A percentile compares a stretch with the other conserved stretches of the same genome.
Conservation (phyloP, 2,329 filamentous ascomycete genomes). For the Phoma herbarum region DNA sequence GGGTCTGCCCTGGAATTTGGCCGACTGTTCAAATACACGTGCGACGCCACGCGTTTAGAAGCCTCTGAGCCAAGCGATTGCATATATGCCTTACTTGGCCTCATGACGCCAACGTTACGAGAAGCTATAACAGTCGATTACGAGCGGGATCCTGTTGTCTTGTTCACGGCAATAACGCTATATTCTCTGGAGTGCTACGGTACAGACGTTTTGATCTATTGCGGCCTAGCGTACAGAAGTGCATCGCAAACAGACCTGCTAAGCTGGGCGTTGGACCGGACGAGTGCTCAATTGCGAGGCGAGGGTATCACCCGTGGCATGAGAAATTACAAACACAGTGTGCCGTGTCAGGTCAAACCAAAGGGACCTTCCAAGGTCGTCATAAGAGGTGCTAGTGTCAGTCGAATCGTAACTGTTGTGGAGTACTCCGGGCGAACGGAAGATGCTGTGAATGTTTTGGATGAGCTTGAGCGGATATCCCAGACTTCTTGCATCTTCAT, state of each 20-base stretch:
- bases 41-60: not conserved
- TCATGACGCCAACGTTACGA: not conserved
- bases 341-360: not conserved
- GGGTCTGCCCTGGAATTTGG: not conserved
- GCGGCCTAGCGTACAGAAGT: not conserved
- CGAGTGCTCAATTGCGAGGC: not conserved
- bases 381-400: not conserved
- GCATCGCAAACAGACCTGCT: not conserved
- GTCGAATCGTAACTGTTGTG: no score
- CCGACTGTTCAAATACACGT: not conserved
- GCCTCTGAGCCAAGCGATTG: not conserved
- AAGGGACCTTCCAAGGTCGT: not conserved
- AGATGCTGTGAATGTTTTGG: no score
- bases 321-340: no score
- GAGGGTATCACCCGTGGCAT: not conserved
- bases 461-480: no score
- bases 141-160: no score
- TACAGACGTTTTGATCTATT: not conserved
- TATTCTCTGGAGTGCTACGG: not conserved
- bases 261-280: not conserved
- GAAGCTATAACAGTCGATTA: not conserved
- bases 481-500: no score
- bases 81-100: not conserved
- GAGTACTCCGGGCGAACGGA: no score
- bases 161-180: not conserved